Percentiles rank a stretch among this genome's conserved stretches.
Evolutionary conservation across 2,329 filamentous ascomycete genomes (phyloP).

Genomic region (Botryotinia globosa): DNA sequence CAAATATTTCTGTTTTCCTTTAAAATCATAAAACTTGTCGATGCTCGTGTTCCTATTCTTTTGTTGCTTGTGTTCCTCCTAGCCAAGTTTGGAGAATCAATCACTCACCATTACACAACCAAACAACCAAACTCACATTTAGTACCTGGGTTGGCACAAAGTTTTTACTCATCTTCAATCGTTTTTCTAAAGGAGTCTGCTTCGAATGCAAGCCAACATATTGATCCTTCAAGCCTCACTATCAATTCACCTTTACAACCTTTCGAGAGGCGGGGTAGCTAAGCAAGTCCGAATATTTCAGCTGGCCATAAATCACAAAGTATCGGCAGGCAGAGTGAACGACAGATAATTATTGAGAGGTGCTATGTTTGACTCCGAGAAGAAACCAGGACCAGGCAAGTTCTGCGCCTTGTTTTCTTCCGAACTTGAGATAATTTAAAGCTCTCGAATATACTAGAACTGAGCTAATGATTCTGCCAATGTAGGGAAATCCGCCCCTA

Average conservation of each 20-base stretch:
- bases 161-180: not conserved
- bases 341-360: not conserved
- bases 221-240: not conserved
- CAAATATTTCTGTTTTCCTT: not conserved
- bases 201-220: not conserved
- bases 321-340: not conserved
- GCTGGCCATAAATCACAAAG: not conserved
- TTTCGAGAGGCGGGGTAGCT: conserved; percentile 13
- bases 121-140: not conserved
- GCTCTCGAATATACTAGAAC: not conserved
- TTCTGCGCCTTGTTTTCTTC: not conserved
- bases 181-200: not conserved
- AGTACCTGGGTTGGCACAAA: not conserved
- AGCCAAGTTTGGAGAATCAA: conserved; percentile 1
- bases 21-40: not conserved
- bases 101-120: conserved; percentile 7
- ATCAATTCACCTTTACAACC: not conserved
- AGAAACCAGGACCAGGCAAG: conserved; percentile 19
- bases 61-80: conserved; percentile 11
- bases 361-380: conserved; percentile 16
- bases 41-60: conserved; percentile 5
- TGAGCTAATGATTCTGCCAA: conserved; percentile 8
- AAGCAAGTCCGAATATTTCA: not conserved
- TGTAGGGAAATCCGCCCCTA: conserved; percentile 51
- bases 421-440: not conserved